Conservation (phyloP, 371 early-diverging fungal genomes). For the Mucor racemosus region DNA sequence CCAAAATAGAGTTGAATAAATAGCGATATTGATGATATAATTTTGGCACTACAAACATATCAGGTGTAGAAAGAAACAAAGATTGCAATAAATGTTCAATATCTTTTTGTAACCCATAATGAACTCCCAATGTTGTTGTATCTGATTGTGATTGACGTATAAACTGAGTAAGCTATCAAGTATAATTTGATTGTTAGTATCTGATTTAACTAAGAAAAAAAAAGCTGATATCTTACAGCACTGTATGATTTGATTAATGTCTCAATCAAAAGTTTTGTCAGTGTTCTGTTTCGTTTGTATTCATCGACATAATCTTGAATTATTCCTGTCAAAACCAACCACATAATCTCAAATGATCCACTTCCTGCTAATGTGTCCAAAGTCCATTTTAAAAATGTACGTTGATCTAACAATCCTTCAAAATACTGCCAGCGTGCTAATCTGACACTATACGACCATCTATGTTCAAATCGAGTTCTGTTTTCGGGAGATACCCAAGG, state of each 20-base stretch:
- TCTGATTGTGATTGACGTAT: slow-evolving; percentile 17
- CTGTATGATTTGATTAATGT: slow-evolving; percentile 58
- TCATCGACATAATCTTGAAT: slow-evolving; percentile 71
- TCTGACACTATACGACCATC: slow-evolving; percentile 67
- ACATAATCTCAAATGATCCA: slow-evolving; percentile 63
- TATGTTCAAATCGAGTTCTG: slow-evolving; percentile 58
- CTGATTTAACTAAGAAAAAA: too few relatives aligned
- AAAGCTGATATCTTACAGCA: slow-evolving; percentile 46
- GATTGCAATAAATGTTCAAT: slow-evolving; percentile 64
- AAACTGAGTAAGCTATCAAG: slow-evolving; percentile 17
- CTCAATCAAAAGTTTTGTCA: slow-evolving; percentile 71
- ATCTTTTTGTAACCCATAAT: slow-evolving; percentile 53
- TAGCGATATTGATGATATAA: slow-evolving; percentile 50
- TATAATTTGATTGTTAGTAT: too few relatives aligned
- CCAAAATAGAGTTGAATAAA: slow-evolving; percentile 41
- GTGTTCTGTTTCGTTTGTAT: slow-evolving; percentile 67
- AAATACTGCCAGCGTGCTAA: slow-evolving; percentile 75
- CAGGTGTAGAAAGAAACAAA: slow-evolving; percentile 65
- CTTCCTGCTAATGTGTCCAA: slow-evolving; percentile 58
- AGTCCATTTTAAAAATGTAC: slow-evolving; percentile 65
- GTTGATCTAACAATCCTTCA: slow-evolving; percentile 76
- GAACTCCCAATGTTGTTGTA: slow-evolving; percentile 30
- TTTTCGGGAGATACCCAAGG: slow-evolving; percentile 59
- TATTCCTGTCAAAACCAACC: slow-evolving; percentile 65
- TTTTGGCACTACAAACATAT: slow-evolving; percentile 70